Conservation (phyloP, 2,329 filamentous ascomycete species). For the Kalaharituber pfeilii region DNA sequence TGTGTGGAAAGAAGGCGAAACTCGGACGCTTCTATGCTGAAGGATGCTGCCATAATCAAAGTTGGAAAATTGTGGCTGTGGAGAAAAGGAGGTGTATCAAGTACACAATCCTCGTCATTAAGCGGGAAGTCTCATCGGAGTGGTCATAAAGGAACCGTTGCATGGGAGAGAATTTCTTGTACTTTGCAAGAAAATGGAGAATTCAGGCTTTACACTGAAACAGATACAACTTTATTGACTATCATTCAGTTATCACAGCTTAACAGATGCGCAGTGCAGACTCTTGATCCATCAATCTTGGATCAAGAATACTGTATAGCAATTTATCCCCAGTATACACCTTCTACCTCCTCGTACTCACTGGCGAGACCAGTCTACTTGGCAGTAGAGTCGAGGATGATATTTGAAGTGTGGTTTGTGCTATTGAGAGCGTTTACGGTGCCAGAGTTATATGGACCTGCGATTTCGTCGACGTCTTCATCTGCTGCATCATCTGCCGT, state of each 20-base stretch:
- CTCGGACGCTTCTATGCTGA: conserved; percentile 38
- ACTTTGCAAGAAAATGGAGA: conserved; percentile 90
- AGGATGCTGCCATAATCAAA: conserved; percentile 76
- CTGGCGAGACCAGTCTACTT: conserved; percentile 62
- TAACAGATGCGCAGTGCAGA: conserved; percentile 75
- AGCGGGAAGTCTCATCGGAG: not conserved
- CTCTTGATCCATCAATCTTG: conserved; percentile 74
- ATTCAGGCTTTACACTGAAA: conserved; percentile 75
- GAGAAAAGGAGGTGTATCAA: conserved; percentile 48
- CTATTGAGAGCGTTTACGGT: conserved; percentile 78
- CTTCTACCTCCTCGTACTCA: conserved; percentile 41
- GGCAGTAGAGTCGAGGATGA: conserved; percentile 42
- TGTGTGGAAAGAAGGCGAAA: conserved; percentile 30
- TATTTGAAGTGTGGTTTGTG: conserved; percentile 98
- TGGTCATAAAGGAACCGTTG: conserved; percentile 15
- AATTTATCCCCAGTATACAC: conserved; percentile 82
- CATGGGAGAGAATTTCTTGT: conserved; percentile 80
- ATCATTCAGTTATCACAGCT: conserved; percentile 77
- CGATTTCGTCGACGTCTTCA: conserved; percentile 12
- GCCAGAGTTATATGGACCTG: conserved; percentile 62
- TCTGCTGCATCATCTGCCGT: conserved; percentile 23
- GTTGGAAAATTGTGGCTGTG: conserved; percentile 80
- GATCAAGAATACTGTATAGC: conserved; percentile 89
- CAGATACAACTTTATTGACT: conserved; percentile 61
- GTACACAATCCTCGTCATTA: conserved; percentile 3